These are phyloP conservation scores for Neurospora cerealis DNA, from an alignment of 495 filamentous ascomycete species.

Conservation along the genomic window DNA sequence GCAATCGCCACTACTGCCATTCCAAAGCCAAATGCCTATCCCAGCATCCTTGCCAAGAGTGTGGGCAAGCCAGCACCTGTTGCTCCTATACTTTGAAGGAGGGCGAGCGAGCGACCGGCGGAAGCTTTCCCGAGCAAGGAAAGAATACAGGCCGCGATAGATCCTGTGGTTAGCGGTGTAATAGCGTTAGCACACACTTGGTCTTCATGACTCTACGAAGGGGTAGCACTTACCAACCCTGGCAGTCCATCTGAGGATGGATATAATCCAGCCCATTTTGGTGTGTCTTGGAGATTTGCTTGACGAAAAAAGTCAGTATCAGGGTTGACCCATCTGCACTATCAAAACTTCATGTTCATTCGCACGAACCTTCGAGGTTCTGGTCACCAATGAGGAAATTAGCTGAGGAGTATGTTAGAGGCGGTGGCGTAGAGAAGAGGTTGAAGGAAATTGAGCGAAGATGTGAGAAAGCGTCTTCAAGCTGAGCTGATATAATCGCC, in stretches of 20 bases:
- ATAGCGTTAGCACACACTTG: background rate
- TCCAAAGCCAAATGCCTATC: background rate
- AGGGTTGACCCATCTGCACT: rapidly evolving
- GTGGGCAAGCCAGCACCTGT: background rate
- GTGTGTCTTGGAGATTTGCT: background rate
- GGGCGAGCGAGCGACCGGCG: background rate
- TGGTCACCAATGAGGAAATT: background rate
- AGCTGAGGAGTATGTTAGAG: background rate
- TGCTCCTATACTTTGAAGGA: background rate
- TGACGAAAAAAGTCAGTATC: background rate
- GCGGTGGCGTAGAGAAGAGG: background rate
- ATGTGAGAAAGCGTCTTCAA: background rate
- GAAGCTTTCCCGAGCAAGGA: background rate
- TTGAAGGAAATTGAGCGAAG: background rate
- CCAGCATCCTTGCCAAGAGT: background rate
- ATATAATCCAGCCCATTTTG: background rate
- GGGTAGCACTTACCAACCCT: background rate
- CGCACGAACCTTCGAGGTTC: background rate
- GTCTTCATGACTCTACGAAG: background rate
- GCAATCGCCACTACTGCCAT: rapidly evolving
- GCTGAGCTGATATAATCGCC: background rate
- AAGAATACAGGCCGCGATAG: background rate
- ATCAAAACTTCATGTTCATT: background rate
- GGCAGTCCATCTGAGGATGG: background rate
- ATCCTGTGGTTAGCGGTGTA: background rate